Percentiles rank a stretch among this genome's conserved stretches.
Conservation (phyloP, 1,284 basidiomycete species). For the Macrocystidia cucumis region DNA sequence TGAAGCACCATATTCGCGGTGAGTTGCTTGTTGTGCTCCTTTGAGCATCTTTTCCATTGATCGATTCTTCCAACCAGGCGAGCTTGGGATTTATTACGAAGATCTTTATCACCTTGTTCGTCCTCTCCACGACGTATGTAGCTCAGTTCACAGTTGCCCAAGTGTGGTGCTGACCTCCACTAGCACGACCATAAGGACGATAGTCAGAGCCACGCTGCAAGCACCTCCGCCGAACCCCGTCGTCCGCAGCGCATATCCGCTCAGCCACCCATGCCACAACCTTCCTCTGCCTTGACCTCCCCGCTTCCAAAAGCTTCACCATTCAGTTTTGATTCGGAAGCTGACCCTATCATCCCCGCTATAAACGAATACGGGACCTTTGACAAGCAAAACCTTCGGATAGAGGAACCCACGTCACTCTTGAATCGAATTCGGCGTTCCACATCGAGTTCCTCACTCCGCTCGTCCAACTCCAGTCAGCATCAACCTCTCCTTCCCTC, state of each 20-base stretch:
- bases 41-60: neutral
- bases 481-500: slow-evolving; percentile 22
- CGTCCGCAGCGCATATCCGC: slow-evolving; percentile 20
- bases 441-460: slow-evolving; percentile 18
- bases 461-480: slow-evolving; percentile 17
- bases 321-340: no score
- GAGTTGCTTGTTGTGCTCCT: slow-evolving; percentile 2
- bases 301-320: no score
- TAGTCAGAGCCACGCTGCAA: no score
- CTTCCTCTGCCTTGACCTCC: slow-evolving; percentile 6
- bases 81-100: slow-evolving; percentile 51
- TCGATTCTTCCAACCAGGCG: slow-evolving; percentile 22
- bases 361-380: slow-evolving; percentile 46
- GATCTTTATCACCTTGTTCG: slow-evolving; percentile 44
- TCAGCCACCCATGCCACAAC: slow-evolving; percentile 10
- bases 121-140: slow-evolving; percentile 31
- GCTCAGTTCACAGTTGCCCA: neutral
- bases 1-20: slow-evolving; percentile 64
- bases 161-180: slow-evolving; percentile 17
- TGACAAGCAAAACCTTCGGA: slow-evolving; percentile 13
- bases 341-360: slow-evolving; percentile 31
- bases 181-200: slow-evolving; percentile 17
- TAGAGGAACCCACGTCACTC: no score
- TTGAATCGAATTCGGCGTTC: slow-evolving; percentile 14
- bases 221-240: no score